These are phyloP conservation scores for Anaeromyces robustus DNA, from an alignment of 192 early-diverging fungal species.

Conservation along the genomic window DNA sequence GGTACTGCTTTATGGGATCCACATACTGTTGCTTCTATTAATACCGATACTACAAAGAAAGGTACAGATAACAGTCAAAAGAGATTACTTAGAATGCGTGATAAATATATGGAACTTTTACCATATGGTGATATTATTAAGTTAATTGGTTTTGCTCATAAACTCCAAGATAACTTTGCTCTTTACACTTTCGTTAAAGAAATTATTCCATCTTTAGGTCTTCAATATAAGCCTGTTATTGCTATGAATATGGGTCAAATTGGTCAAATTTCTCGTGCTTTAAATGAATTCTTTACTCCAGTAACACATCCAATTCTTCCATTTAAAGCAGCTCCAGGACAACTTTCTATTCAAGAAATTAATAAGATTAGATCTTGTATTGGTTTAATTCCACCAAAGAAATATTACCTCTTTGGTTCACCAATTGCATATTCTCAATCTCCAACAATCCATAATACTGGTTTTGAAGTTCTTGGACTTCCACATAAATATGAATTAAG, in stretches of 20 bases:
- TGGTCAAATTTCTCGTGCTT: slow-evolving; percentile 78
- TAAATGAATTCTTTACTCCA: slow-evolving; percentile 84
- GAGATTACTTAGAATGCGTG: neutral
- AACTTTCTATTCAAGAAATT: slow-evolving; percentile 71
- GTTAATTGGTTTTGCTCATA: slow-evolving; percentile 65
- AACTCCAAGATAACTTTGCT: slow-evolving; percentile 67
- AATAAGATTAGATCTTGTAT: slow-evolving; percentile 45
- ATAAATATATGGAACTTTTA: slow-evolving; percentile 10
- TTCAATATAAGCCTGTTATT: slow-evolving; percentile 54
- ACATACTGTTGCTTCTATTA: neutral
- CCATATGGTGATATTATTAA: slow-evolving; percentile 73
- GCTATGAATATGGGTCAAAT: slow-evolving; percentile 83
- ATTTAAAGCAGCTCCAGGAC: slow-evolving; percentile 77
- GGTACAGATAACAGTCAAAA: neutral
- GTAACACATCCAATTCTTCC: slow-evolving; percentile 77
- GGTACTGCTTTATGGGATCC: neutral
- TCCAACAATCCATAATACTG: slow-evolving; percentile 84
- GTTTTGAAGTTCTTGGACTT: slow-evolving; percentile 67
- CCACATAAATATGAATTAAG: slow-evolving; percentile 63
- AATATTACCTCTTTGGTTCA: slow-evolving; percentile 74
- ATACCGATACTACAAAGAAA: neutral
- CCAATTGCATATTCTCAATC: slow-evolving; percentile 85
- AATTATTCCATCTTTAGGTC: slow-evolving; percentile 7
- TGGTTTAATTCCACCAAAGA: slow-evolving; percentile 48
- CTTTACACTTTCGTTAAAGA: slow-evolving; percentile 50